Evolutionary conservation across 257 asterid genomes (phyloP).

Genomic region (Solanum clarkiae): DNA sequence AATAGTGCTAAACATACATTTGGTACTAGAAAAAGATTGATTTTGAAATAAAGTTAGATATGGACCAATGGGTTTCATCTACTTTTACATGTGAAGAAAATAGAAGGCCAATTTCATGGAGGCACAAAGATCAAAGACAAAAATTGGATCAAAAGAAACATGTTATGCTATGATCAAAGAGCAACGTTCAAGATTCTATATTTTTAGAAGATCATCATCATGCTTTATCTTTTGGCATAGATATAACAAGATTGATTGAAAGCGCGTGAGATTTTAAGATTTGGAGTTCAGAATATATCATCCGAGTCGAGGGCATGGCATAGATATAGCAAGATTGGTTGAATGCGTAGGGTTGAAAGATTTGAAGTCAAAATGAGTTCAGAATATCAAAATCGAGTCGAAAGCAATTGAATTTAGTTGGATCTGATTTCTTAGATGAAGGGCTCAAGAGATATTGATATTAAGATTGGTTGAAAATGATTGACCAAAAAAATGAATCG

Average conservation of each 20-base stretch:
- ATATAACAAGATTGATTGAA: slow-evolving; percentile 1
- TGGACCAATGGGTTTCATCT: slow-evolving; percentile 18
- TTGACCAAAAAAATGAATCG: neutral
- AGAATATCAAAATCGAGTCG: no score
- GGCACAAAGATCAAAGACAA: neutral
- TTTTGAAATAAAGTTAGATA: neutral
- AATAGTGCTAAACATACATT: neutral
- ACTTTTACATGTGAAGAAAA: neutral
- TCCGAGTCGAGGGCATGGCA: slow-evolving; percentile 3
- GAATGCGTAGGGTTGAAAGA: no score
- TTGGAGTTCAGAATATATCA: neutral
- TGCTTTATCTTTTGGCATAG: slow-evolving; percentile 31
- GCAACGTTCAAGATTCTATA: slow-evolving; percentile 21
- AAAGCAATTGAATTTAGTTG: neutral
- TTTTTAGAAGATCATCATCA: slow-evolving; percentile 11
- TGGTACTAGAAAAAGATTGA: neutral
- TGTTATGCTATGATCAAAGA: slow-evolving; percentile 13
- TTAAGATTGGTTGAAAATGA: neutral
- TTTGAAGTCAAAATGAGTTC: no score
- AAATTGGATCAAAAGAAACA: neutral
- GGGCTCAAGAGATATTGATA: neutral
- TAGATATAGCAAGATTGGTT: slow-evolving; percentile 6
- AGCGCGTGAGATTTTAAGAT: neutral
- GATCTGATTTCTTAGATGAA: neutral
- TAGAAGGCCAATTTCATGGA: neutral